Evolutionary conservation across 2,329 filamentous ascomycete genomes (phyloP).

Genomic region (Clonostachys solani): DNA sequence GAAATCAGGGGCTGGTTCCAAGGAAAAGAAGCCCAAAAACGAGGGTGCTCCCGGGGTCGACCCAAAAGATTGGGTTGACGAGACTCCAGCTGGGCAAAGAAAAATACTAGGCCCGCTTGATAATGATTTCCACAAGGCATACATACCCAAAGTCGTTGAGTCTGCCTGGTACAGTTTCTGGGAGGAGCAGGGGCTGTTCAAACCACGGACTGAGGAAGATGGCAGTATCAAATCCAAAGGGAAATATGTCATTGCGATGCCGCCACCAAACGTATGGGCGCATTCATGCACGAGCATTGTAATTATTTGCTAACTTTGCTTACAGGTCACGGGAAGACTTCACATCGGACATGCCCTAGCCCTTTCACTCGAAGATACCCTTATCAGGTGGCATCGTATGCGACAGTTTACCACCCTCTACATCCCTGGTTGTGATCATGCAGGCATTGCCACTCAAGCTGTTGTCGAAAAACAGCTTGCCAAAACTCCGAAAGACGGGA

Average conservation of each 20-base stretch:
- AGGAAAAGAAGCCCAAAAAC: slow-evolving; percentile 74
- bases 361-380: slow-evolving; percentile 81
- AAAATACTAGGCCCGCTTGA: slow-evolving; percentile 74
- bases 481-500: slow-evolving; percentile 80
- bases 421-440: slow-evolving; percentile 91
- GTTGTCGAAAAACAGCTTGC: slow-evolving; percentile 98
- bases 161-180: slow-evolving; percentile 94
- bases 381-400: slow-evolving; percentile 91
- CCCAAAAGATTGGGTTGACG: slow-evolving; percentile 65
- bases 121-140: slow-evolving; percentile 80
- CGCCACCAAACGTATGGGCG: slow-evolving; percentile 74
- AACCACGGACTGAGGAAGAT: slow-evolving; percentile 74
- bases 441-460: slow-evolving; percentile 91
- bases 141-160: slow-evolving; percentile 88
- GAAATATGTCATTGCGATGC: slow-evolving; percentile 87
- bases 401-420: slow-evolving; percentile 82
- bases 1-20: slow-evolving; percentile 31
- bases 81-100: slow-evolving; percentile 74
- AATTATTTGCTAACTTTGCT: too few species aligned
- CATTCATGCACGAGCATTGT: too few species aligned
- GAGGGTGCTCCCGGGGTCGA: slow-evolving; percentile 60
- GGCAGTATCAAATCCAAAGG: slow-evolving; percentile 77
- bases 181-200: slow-evolving; percentile 93
- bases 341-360: slow-evolving; percentile 74
- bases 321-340: slow-evolving; percentile 71